Evolutionary conservation across 2,329 filamentous ascomycete species (phyloP), one percentile per base, ranked within the genome.

Genomic region (Zopfia rhizophila): DNA sequence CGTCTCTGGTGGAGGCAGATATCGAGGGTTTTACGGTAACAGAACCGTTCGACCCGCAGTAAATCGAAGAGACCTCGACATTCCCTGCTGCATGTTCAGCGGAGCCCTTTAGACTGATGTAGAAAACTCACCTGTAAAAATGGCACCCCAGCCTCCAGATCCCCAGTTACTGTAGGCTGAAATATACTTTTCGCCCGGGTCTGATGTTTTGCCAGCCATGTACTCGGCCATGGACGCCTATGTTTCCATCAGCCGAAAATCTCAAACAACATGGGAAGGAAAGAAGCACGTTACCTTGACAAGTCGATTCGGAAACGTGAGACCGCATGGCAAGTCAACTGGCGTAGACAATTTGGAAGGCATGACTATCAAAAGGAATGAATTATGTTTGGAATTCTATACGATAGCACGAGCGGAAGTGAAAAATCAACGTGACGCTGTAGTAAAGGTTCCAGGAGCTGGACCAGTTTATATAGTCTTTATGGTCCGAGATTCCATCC

Each of bases 31-130:
- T 51, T 21, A 48, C 28, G 5, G 41, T 25, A 14, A 62, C 36
- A 3, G 42, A 41, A 1, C 31, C 16, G 12, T 48, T 49, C 6
- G 29, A 18, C 5, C 53, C 4, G 80, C 78, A 33, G 86, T 81
- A 62, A 84, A 81, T 78, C 42, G 78, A 80, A 24, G 84, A 80
- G 30, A 86, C 75, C 74, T 85, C 82, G 45, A 85, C 73, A 62
- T 87, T 87, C 31, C 84, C 83, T 52, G 29, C n/a, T n/a, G n/a
- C n/a, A n/a, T n/a, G n/a, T n/a, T n/a, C n/a, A n/a, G n/a, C n/a
- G n/a, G n/a, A n/a, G n/a, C n/a, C n/a, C n/a, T n/a, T n/a, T n/a
- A n/a, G 16, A 12, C 12, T 11, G 11, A 23, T 12, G 7, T 4
- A 13, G 19, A 4, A 5, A 11, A 16, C 14, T 23, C 48, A 61